Evolutionary conservation across 225 moss, liverwort and hornwort species (phyloP), one percentile per base, ranked within the genome.

Genomic region (Bryoerythrophyllum caledonicum): DNA sequence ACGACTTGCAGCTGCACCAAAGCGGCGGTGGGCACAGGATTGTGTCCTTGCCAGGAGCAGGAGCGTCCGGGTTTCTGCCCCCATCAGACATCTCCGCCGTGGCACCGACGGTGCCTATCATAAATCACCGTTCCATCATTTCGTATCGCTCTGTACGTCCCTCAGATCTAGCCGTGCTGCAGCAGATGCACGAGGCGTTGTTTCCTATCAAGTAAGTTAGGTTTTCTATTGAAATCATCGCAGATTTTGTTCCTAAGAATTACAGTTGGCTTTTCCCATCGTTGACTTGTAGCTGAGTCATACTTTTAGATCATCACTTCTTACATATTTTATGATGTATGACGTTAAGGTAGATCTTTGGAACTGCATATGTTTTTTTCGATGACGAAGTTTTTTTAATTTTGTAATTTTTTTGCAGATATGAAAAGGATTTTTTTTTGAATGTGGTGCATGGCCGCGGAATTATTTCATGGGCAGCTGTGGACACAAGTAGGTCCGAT

Each of bases 391-490:
- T 43, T 11, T 43, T 43, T 43, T 43, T 12, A 1, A 13, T 44
- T 44, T 17, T 49, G 6, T 1, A 62, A 35, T 68, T 28, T 25
- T 60, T 52, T 27, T 25, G 53, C 87, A 93, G 93, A 82, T 93
- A 93, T 74, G 93, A 93, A 71, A 53, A 80, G 54, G 91, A 93
- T 63, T 93, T 93, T 59, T 94, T 91, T 32, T 40, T 79, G 38
- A 94, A 90, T 78, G 93, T 90, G 55, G 93, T 94, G 51, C 88
- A 91, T 82, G 86, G 90, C 25, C 81, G 82, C 68, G 93, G 91
- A 55, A 91, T 94, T 67, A 77, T 94, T 28, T 90, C 93, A 21
- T 94, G 93, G 91, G 93, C 85, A 41, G 93, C 93, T 73, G 82
- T 94, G 49, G 93, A 94, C 72, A 85, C 81, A 32, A 94, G 81